phyloP scores from a whole-genome alignment of 2,329 filamentous ascomycete genomes.

The Rutstroemia sp. region DNA sequence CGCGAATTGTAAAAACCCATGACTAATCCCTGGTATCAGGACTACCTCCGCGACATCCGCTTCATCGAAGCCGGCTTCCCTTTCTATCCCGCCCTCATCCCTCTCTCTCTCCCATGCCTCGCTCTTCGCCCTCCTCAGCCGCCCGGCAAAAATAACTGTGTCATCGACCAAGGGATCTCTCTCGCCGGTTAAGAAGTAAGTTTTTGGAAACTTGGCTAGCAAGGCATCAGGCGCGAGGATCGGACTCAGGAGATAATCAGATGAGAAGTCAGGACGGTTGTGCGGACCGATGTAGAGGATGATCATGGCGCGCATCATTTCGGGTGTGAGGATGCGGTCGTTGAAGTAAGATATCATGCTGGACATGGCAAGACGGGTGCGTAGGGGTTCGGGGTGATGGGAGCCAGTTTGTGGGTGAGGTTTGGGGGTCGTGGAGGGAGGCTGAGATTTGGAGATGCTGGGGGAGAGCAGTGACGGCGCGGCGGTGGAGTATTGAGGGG shows the following conservation, averaged over 20 bases:
- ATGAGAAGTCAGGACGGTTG: conserved; percentile 84
- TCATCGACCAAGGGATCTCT: conserved; percentile 94
- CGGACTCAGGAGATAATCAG: conserved; percentile 85
- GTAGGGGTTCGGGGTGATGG: conserved; percentile 52
- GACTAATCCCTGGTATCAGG: conserved; percentile 80
- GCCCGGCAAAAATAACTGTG: conserved; percentile 89
- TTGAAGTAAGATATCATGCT: conserved; percentile 99
- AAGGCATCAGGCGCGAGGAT: conserved; percentile 81
- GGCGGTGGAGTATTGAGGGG: conserved; percentile 16
- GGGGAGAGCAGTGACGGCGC: conserved; percentile 21
- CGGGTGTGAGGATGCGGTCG: conserved; percentile 86
- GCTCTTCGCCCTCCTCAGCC: conserved; percentile 69
- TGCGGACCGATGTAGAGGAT: conserved; percentile 94
- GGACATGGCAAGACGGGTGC: conserved; percentile 84
- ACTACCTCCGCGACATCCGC: conserved; percentile 73
- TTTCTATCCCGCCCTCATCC: conserved; percentile 37
- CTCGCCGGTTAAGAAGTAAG: conserved; percentile 89
- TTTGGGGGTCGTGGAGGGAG: conserved; percentile 2
- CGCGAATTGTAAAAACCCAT: conserved; percentile 92
- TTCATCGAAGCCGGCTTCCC: conserved; percentile 56
- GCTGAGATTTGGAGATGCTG: background rate
- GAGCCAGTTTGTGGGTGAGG: conserved; percentile 29
- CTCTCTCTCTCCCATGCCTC: conserved; percentile 44
- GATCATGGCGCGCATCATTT: conserved; percentile 99
- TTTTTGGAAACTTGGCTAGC: conserved; percentile 83